Evolutionary conservation across 108 stramenopile genomes (phyloP), one percentile per base, ranked within the genome.

Genomic region (Pseudonitzschia delicatissima): DNA sequence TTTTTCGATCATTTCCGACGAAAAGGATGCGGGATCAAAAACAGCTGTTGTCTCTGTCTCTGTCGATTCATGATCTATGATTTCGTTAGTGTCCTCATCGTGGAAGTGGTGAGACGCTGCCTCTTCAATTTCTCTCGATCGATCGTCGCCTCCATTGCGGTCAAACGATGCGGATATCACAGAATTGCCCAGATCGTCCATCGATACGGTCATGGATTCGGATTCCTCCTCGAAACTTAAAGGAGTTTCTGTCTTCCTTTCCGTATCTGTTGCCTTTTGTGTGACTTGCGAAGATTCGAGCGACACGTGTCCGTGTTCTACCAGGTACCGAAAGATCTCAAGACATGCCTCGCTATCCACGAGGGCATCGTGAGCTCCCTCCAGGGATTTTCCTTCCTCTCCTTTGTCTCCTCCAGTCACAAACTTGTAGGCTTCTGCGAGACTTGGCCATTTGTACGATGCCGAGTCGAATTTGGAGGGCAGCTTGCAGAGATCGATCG

Each of bases 401-500:
- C 47, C 37, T 45, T 34, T 31, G 1, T 25, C n/a, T 5, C 32
- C 53, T 13, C 55, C 26, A 27, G 62, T 51, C 21, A 66, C 47
- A 20, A 51, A 66, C 4, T 55, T 28, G 15, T 53, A 66, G 1
- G 65, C 65, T 37, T 66, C 65, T n/a, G 52, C 34, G 1, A 66
- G 49, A 13, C 26, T 52, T 2, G 65, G 65, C 65, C 65, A 66
- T 66, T 66, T 66, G 49, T 66, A 66, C 11, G 53, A 55, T 33
- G 29, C 6, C 8, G 23, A 31, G 21, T 33, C 17, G 31, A 66
- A 66, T 25, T n/a, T 66, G 4, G 31, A 29, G 13, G 65, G 65
- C 32, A 66, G 25, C 28, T 66, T 66, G 21, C 47, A 66, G 8
- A 66, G 9, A 55, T 66, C 65, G 18, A 49, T 55, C 12, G 51